Evolutionary conservation across 106 monocot species (phyloP), one percentile per base, ranked within the genome.

Genomic region (Dioscorea dumetorum): DNA sequence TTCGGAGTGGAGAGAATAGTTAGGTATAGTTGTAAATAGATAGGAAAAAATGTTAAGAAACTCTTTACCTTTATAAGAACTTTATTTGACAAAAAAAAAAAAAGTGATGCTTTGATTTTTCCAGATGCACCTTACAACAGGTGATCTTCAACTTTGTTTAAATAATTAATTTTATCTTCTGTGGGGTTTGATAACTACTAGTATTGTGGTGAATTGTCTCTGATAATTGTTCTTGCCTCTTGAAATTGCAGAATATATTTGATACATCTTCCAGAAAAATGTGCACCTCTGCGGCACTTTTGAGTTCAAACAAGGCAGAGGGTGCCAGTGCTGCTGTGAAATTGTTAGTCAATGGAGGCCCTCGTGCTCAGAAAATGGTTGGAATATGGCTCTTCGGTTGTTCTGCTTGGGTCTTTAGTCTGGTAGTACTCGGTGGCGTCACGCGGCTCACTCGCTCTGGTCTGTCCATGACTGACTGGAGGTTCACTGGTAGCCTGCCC

Each of bases 391-490:
- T 97, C 18, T 92, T 92, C 58, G 82, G 91, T 63, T 97, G 91
- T 67, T 77, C 89, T 63, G 86, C 91, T 34, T 97, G 91, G 97
- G 91, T 97, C 4, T 97, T 97, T 71, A 84, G 88, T 78, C 63
- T 97, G 70, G 97, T 97, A 31, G 73, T 97, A 10, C 84, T 97
- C 56, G 95, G 95, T 67, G 95, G 97, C 19, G 60, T 97, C 58
- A 97, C 91, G 22, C 88, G 97, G 15, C 92, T 97, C 24, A 92
- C 97, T 68, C 79, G 97, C 14, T 97, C 91, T 58, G 97, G 97
- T 67, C 59, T 97, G 32, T 97, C 97, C 20, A 97, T 97, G 97
- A 97, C 97, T 19, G 91, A 97, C 53, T 97, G 97, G 97, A 97
- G 92, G 60, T 92, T 97, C 67, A 81, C 89, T 16, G 97, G 97